Conservation (phyloP, 1,284 basidiomycete species). For the Volvariella volvacea region DNA sequence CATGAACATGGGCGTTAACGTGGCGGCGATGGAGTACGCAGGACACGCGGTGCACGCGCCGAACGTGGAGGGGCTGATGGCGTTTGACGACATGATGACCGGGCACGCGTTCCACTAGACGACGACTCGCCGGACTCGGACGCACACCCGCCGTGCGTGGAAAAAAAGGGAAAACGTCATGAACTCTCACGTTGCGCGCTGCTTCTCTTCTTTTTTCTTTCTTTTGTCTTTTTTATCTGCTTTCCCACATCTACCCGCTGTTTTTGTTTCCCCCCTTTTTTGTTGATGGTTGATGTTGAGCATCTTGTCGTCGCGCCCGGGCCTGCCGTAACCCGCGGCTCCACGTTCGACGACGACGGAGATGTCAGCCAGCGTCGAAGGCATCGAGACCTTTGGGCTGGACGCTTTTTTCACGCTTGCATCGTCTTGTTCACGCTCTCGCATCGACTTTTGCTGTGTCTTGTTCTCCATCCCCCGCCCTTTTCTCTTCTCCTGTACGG, state of each 20-base stretch:
- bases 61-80: slow-evolving; percentile 15
- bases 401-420: no score
- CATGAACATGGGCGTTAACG: slow-evolving; percentile 8
- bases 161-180: slow-evolving; percentile 2
- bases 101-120: slow-evolving; percentile 16
- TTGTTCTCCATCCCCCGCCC: no score
- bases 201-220: background rate
- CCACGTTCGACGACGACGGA: no score
- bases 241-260: background rate
- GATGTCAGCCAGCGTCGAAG: no score
- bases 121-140: background rate
- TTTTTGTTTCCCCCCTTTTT: background rate
- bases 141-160: background rate
- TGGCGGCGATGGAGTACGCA: slow-evolving; percentile 15
- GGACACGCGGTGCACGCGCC: slow-evolving; percentile 14
- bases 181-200: slow-evolving; percentile 2
- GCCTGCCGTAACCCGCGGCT: no score
- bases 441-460: no score
- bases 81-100: slow-evolving; percentile 34
- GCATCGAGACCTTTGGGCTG: no score
- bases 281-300: no score
- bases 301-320: no score
- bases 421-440: no score
- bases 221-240: background rate
- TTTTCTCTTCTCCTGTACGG: no score